Evolutionary conservation across 139 green algal genomes (phyloP).

Genomic region (Chlamydomonas sp.): DNA sequence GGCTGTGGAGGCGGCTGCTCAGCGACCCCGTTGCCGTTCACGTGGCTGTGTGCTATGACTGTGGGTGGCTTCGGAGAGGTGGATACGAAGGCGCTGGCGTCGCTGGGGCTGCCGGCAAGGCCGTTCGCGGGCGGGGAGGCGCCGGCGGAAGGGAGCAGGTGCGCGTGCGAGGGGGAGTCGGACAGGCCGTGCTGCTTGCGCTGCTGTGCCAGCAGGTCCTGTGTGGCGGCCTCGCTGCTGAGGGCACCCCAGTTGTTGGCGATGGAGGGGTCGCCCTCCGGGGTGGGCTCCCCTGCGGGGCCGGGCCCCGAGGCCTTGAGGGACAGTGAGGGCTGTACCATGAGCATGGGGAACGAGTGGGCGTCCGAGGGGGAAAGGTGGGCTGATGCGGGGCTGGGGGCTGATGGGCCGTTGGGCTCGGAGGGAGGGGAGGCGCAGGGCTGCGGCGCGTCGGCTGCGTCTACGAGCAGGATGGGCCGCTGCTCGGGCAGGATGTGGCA

Average conservation of each 20-base stretch:
- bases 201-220: neutral
- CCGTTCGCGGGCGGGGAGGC: no score
- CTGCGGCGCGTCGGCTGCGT: constrained; percentile 21
- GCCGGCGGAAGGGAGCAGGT: no score
- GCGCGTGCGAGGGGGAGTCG: no score
- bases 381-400: neutral
- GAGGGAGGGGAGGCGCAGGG: neutral
- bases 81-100: no score
- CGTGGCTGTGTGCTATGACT: no score
- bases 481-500: constrained; percentile 55
- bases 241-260: neutral
- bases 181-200: no score
- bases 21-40: no score
- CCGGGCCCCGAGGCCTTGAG: neutral
- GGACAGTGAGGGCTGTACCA: neutral
- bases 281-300: constrained; percentile 12
- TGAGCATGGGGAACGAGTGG: neutral
- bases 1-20: neutral
- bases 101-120: no score
- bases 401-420: neutral
- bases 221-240: neutral
- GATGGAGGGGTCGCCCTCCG: constrained; percentile 23
- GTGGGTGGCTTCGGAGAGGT: no score
- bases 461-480: constrained; percentile 51
- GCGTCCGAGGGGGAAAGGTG: neutral